A percentile compares a stretch with the other conserved stretches of the same genome.
Evolutionary conservation across 352 stramenopile genomes (phyloP).

Genomic region (Globisporangium echinulatum): DNA sequence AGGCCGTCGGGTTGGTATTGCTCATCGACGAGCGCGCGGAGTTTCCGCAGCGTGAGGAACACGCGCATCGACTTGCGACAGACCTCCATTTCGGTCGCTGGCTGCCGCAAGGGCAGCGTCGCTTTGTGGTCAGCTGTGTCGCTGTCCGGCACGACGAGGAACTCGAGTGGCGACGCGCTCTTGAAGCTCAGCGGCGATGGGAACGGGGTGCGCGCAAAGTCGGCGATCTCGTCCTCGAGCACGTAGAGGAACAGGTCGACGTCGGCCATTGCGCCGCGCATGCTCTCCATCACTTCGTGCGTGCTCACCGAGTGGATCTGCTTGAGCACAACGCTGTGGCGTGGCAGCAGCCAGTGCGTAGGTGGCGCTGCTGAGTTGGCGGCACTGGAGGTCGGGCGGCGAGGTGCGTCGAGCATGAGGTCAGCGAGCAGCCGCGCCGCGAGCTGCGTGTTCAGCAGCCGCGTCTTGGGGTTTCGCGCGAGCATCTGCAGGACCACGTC

Average conservation of each 20-base stretch:
- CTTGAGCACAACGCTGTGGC: conserved; percentile 29
- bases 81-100: conserved; percentile 63
- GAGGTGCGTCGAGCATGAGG: conserved; percentile 30
- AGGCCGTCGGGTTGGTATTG: conserved; percentile 38
- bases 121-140: conserved; percentile 16
- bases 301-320: conserved; percentile 61
- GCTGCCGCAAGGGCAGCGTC: conserved; percentile 39
- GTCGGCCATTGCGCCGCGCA: conserved; percentile 72
- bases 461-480: conserved; percentile 35
- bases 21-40: conserved; percentile 46
- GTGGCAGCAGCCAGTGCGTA: conserved; percentile 17
- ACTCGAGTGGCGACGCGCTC: conserved; percentile 62
- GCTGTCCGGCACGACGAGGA: conserved; percentile 25
- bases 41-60: conserved; percentile 53
- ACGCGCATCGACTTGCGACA: conserved; percentile 64
- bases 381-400: conserved; percentile 1
- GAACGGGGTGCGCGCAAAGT: conserved; percentile 43
- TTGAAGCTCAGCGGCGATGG: conserved; percentile 46
- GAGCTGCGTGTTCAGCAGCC: conserved; percentile 51
- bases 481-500: conserved; percentile 38
- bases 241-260: conserved; percentile 79
- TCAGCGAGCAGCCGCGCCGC: conserved; percentile 49
- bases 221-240: conserved; percentile 58
- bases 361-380: not conserved
- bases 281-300: conserved; percentile 76